These are phyloP conservation scores for Stylosanthes scabra DNA, from an alignment of 331 rosid genomes.

Conservation along the genomic window DNA sequence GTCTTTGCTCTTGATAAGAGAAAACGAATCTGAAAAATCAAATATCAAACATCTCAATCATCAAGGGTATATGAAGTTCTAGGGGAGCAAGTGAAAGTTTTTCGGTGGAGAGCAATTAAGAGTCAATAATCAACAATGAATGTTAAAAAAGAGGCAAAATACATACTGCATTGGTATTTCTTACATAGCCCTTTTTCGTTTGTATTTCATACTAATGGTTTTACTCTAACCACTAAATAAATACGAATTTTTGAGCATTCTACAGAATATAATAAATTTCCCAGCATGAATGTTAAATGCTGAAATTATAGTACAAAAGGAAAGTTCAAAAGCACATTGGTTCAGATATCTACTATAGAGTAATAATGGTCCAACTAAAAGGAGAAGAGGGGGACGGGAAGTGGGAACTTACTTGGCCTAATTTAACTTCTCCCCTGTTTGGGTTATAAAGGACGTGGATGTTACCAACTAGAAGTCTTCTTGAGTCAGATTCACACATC, in stretches of 20 bases:
- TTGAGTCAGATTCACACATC: conserved; percentile 72
- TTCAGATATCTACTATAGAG: conserved; percentile 13
- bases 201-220: conserved; percentile 9
- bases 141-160: conserved; percentile 13
- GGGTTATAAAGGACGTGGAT: conserved; percentile 90
- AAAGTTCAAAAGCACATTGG: not conserved
- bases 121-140: not conserved
- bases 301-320: not conserved
- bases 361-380: conserved; percentile 6
- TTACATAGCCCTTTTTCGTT: not conserved
- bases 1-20: conserved; percentile 70
- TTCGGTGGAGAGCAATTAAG: not conserved
- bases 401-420: conserved; percentile 79
- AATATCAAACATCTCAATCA: conserved; percentile 33
- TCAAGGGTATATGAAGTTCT: conserved; percentile 3
- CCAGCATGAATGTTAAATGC: conserved; percentile 17
- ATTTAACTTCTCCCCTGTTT: conserved; percentile 82
- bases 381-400: not conserved
- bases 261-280: conserved; percentile 12
- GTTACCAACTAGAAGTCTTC: conserved; percentile 78
- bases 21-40: conserved; percentile 65
- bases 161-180: conserved; percentile 16
- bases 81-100: not conserved
- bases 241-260: conserved; percentile 12
- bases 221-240: not conserved